phyloP scores from a whole-genome alignment of 768 basidiomycete genomes.

The Lyophyllum atratum region DNA sequence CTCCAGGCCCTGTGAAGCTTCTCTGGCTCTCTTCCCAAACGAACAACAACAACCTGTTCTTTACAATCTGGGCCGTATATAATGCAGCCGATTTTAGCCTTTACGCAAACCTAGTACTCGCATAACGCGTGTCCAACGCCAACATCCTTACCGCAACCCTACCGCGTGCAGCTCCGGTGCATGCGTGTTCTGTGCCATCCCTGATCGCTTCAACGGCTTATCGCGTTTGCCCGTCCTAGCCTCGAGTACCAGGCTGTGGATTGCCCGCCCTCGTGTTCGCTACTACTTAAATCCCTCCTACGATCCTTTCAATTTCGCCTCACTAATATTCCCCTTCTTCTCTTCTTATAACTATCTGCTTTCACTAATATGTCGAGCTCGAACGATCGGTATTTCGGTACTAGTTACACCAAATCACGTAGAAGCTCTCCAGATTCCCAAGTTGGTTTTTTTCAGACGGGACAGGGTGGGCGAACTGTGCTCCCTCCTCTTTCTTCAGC shows the following conservation, averaged over 20 bases:
- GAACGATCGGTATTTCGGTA: slow-evolving; percentile 70
- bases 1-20: slow-evolving; percentile 31
- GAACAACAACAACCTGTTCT: slow-evolving; percentile 43
- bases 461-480: slow-evolving; percentile 89
- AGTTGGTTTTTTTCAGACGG: slow-evolving; percentile 70
- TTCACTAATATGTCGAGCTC: slow-evolving; percentile 70
- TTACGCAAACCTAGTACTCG: slow-evolving; percentile 17
- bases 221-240: slow-evolving; percentile 32
- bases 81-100: slow-evolving; percentile 21
- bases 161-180: slow-evolving; percentile 50
- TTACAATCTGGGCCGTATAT: slow-evolving; percentile 26
- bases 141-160: slow-evolving; percentile 38
- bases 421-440: slow-evolving; percentile 70
- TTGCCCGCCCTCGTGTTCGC: slow-evolving; percentile 27
- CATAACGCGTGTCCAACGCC: slow-evolving; percentile 32
- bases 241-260: slow-evolving; percentile 21
- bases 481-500: slow-evolving; percentile 83
- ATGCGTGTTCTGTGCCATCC: slow-evolving; percentile 49
- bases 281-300: slow-evolving; percentile 50
- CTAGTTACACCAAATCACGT: slow-evolving; percentile 60
- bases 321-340: slow-evolving; percentile 58
- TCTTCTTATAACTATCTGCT: slow-evolving; percentile 59
- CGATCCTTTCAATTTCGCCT: slow-evolving; percentile 48
- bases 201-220: slow-evolving; percentile 42
- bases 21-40: slow-evolving; percentile 26